These are phyloP conservation scores for Suillus hirtellus DNA, from an alignment of 768 basidiomycete species.

Conservation along the genomic window DNA sequence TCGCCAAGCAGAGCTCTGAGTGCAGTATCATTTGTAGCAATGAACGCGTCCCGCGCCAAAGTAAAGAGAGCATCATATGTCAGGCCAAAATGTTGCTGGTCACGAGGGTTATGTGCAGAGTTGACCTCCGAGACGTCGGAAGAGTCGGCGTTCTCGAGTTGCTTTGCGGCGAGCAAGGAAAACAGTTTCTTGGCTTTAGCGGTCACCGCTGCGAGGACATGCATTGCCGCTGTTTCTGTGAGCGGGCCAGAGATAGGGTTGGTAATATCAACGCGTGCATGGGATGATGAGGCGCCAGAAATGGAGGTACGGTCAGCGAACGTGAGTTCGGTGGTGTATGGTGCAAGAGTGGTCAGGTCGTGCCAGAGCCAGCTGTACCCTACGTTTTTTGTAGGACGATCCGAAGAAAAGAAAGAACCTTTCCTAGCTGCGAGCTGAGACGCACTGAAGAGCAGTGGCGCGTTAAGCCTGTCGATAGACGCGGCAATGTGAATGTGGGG, in stretches of 20 bases:
- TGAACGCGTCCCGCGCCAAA: conserved; percentile 76
- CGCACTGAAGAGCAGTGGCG: conserved; percentile 81
- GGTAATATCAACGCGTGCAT: conserved; percentile 24
- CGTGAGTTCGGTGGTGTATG: conserved; percentile 79
- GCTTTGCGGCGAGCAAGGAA: conserved; percentile 62
- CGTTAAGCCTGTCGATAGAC: conserved; percentile 85
- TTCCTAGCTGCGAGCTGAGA: conserved; percentile 63
- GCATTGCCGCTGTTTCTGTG: conserved; percentile 75
- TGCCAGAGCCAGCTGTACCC: conserved; percentile 86
- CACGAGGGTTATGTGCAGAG: conserved; percentile 20
- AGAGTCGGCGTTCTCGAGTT: conserved; percentile 58
- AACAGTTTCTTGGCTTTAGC: conserved; percentile 86
- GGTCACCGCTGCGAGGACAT: conserved; percentile 85
- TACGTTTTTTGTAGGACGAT: conserved; percentile 13
- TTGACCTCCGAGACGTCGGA: conserved; percentile 13
- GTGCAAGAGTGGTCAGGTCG: conserved; percentile 81
- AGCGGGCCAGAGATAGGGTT: conserved; percentile 45
- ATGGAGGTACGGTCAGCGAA: conserved; percentile 66
- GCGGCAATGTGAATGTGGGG: conserved; percentile 80
- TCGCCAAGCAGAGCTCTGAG: conserved; percentile 82
- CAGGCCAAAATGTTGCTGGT: conserved; percentile 55
- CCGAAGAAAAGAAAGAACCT: conserved; percentile 21
- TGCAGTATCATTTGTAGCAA: conserved; percentile 86
- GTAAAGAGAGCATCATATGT: conserved; percentile 71
- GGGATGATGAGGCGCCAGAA: conserved; percentile 45